Percentiles rank a stretch among this genome's conserved stretches.
Evolutionary conservation across 179 eudicot species (phyloP).

Genomic region (Silene coronaria): DNA sequence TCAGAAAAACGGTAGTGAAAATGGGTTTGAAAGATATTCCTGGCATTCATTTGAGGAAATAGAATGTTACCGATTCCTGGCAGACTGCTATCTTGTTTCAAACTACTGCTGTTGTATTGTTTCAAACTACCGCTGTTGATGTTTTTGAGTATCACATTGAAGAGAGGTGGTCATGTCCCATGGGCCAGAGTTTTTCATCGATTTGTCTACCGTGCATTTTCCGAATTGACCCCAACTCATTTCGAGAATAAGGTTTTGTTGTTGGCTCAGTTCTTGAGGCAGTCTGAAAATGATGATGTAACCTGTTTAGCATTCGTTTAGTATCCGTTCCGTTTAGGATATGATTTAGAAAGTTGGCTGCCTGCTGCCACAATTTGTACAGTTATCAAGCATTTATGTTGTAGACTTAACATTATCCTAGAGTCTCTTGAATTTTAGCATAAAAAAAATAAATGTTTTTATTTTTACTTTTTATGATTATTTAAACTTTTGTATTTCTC

Average conservation of each 20-base stretch:
- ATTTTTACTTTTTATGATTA: no score
- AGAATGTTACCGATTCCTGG: conserved; percentile 6
- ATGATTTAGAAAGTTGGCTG: not conserved
- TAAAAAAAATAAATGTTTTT: no score
- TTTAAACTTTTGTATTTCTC: no score
- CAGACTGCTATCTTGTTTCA: not conserved
- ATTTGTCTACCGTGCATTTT: not conserved
- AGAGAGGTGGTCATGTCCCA: not conserved
- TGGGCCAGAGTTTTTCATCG: not conserved
- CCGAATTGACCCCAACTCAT: not conserved
- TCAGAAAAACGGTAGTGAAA: conserved; percentile 70
- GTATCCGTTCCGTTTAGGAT: not conserved
- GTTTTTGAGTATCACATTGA: not conserved
- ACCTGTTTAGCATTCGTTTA: no score
- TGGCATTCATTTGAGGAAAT: conserved; percentile 75
- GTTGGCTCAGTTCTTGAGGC: not conserved
- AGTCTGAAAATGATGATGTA: not conserved
- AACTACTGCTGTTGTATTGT: not conserved
- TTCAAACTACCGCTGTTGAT: not conserved
- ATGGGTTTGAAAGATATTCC: conserved; percentile 90
- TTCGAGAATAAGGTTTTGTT: not conserved
- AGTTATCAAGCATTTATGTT: not conserved
- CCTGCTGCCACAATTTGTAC: not conserved
- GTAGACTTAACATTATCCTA: not conserved
- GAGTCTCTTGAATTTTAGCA: no score